These are phyloP conservation scores for Ceriops decandra DNA, from an alignment of 345 rosid genomes.

Conservation along the genomic window DNA sequence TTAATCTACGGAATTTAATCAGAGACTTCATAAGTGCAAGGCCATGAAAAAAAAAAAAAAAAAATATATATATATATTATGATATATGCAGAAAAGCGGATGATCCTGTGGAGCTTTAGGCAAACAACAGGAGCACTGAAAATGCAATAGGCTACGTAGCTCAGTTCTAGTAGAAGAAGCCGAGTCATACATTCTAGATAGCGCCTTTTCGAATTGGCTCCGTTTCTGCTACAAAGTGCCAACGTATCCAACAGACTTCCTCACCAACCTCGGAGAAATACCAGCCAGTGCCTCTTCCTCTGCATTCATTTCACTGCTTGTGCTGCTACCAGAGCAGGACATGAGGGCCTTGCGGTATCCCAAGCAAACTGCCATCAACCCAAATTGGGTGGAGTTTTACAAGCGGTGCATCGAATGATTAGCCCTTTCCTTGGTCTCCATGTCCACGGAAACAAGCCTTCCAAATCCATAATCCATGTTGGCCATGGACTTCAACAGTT, in stretches of 20 bases:
- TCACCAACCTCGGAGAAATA: slow-evolving; percentile 77
- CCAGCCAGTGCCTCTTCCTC: slow-evolving; percentile 78
- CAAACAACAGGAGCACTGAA: too few relatives aligned
- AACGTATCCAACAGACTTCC: slow-evolving; percentile 81
- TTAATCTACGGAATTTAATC: too few relatives aligned
- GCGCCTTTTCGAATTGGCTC: slow-evolving; percentile 78
- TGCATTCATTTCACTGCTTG: slow-evolving; percentile 69
- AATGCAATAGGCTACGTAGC: too few relatives aligned
- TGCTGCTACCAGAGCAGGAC: slow-evolving; percentile 94
- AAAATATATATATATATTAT: too few relatives aligned
- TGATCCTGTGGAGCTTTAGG: too few relatives aligned
- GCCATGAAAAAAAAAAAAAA: too few relatives aligned
- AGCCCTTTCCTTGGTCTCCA: slow-evolving; percentile 84
- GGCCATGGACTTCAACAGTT: slow-evolving; percentile 24
- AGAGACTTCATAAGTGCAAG: too few relatives aligned
- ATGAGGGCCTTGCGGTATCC: slow-evolving; percentile 87
- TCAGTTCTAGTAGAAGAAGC: slow-evolving; percentile 4
- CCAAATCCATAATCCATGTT: slow-evolving; percentile 82
- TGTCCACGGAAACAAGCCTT: slow-evolving; percentile 69
- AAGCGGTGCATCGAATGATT: slow-evolving; percentile 64
- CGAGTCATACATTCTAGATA: slow-evolving; percentile 45
- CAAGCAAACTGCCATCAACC: slow-evolving; percentile 93
- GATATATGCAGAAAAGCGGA: too few relatives aligned
- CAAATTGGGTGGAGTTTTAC: slow-evolving; percentile 75
- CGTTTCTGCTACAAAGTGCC: slow-evolving; percentile 93